Conservation (phyloP, 495 filamentous ascomycete species). For the Penicillium fimorum region DNA sequence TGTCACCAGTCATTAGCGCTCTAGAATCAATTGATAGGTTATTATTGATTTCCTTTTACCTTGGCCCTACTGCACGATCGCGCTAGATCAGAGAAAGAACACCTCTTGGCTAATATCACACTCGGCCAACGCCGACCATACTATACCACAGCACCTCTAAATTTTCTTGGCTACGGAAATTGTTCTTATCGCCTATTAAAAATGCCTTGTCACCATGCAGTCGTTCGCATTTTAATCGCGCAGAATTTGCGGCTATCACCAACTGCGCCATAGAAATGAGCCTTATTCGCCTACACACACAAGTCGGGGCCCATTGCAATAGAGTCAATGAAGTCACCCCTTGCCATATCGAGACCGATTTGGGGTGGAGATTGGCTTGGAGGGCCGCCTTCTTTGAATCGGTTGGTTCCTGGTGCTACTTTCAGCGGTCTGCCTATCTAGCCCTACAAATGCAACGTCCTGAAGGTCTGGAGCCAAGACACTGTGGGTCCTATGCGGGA, state of each 20-base stretch:
- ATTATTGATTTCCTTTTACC: slow-evolving; percentile 5
- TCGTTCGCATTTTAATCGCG: slow-evolving; percentile 3
- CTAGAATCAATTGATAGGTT: slow-evolving; percentile 18
- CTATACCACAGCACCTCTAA: not conserved
- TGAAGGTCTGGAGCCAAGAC: not conserved
- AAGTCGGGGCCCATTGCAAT: not conserved
- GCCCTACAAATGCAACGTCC: not conserved
- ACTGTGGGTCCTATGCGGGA: not conserved
- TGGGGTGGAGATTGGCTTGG: not conserved
- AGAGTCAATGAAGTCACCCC: slow-evolving; percentile 1
- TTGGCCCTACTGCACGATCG: slow-evolving; percentile 5
- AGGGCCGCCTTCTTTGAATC: not conserved
- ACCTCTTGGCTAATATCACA: slow-evolving; percentile 4
- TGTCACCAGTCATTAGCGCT: slow-evolving; percentile 12
- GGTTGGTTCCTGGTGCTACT: not conserved
- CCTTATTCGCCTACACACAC: not conserved
- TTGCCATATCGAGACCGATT: not conserved
- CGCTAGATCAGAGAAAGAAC: slow-evolving; percentile 7
- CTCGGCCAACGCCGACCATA: slow-evolving; percentile 4
- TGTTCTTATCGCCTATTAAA: not conserved
- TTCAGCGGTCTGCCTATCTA: not conserved
- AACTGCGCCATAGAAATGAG: slow-evolving; percentile 33
- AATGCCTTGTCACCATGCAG: slow-evolving; percentile 21
- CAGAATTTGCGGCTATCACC: slow-evolving; percentile 34
- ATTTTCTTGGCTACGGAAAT: not conserved